Percentiles rank a stretch among this genome's conserved stretches.
These are phyloP conservation scores for Limnanthes douglasii DNA, from an alignment of 345 rosid genomes.

Conservation along the genomic window DNA sequence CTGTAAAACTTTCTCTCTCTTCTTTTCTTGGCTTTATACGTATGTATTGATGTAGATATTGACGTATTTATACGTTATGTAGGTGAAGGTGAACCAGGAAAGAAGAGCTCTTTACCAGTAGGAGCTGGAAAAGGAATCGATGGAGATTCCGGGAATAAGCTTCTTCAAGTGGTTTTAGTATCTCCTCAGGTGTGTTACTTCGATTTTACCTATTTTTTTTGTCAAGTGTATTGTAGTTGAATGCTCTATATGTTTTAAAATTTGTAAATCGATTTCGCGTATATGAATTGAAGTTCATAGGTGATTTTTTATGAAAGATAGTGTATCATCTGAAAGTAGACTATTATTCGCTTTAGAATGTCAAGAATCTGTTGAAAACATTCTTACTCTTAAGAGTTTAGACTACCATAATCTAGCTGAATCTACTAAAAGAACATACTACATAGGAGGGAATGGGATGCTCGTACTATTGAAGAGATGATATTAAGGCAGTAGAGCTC, in stretches of 20 bases:
- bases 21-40: no score
- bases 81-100: conserved; percentile 20
- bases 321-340: background rate
- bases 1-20: conserved; percentile 10
- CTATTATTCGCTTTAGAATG: background rate
- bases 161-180: conserved; percentile 82
- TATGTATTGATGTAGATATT: background rate
- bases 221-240: background rate
- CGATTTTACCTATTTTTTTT: background rate
- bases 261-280: background rate
- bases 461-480: no score
- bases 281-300: background rate
- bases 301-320: background rate
- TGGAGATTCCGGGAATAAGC: conserved; percentile 25
- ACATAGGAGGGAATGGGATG: no score
- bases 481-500: no score
- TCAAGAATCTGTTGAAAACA: background rate
- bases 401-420: no score
- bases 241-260: background rate
- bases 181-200: conserved; percentile 63
- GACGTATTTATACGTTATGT: background rate
- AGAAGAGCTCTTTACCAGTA: conserved; percentile 22
- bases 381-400: no score
- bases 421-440: no score
- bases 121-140: conserved; percentile 28